phyloP scores from a whole-genome alignment of 768 basidiomycete genomes.

The Mycena metata region DNA sequence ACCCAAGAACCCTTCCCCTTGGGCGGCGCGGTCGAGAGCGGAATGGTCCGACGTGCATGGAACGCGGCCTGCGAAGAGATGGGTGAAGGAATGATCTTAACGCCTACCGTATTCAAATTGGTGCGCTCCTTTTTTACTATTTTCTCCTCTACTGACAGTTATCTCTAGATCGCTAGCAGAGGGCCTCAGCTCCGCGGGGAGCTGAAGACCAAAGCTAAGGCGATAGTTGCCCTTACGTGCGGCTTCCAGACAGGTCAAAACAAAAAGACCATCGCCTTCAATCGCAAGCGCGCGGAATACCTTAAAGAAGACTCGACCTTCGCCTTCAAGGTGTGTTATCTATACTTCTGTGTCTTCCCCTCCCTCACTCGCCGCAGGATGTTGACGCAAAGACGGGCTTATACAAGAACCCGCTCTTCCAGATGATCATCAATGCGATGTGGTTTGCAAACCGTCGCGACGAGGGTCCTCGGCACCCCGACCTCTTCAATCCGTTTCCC shows the following conservation, averaged over 20 bases:
- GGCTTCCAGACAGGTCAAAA: too few relatives aligned
- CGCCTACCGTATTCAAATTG: slow-evolving; percentile 22
- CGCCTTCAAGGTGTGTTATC: too few relatives aligned
- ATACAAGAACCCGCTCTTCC: slow-evolving; percentile 36
- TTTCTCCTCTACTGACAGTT: background rate
- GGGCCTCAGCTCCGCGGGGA: background rate
- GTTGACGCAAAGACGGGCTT: slow-evolving; percentile 29
- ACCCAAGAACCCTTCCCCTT: slow-evolving; percentile 22
- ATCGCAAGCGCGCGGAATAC: too few relatives aligned
- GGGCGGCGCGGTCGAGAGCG: slow-evolving; percentile 10
- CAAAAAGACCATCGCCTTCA: too few relatives aligned
- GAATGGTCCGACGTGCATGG: slow-evolving; percentile 25
- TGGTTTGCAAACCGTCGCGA: slow-evolving; percentile 16
- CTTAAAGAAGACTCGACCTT: too few relatives aligned
- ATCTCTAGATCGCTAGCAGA: slow-evolving; percentile 35
- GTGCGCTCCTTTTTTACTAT: slow-evolving; percentile 12
- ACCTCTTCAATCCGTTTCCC: background rate
- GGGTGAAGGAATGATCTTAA: background rate
- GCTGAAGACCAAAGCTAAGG: too few relatives aligned
- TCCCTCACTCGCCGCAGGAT: slow-evolving; percentile 1
- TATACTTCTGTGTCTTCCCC: too few relatives aligned
- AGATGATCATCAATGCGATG: slow-evolving; percentile 38
- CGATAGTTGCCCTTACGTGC: too few relatives aligned
- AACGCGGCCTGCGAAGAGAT: slow-evolving; percentile 2
- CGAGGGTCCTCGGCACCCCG: background rate